Base-by-base conservation (phyloP, 352 stramenopile species). In the Pythium dissimile region DNA sequence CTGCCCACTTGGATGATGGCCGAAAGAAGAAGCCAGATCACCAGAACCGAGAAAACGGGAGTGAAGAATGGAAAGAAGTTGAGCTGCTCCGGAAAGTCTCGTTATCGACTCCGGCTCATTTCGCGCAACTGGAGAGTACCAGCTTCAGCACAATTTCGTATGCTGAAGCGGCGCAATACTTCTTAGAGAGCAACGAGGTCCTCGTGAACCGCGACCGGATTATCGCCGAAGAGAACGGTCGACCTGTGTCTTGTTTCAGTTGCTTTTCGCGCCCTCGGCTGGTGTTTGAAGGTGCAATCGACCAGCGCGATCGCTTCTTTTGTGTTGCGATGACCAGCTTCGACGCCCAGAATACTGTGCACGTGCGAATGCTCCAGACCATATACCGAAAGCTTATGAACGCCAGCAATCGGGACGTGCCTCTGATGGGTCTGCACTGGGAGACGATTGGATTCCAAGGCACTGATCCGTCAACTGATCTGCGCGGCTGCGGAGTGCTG, bases 361-460 rank as follows among this genome's bases (percentile, higher is more conserved):
- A 86, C 18, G 62, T 81, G 16, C 32, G 64, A 13, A 73, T 86
- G 41, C 57, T 92, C 11, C 78, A 90, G 67, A 89, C 80, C 12
- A 68, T 92, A 11, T 86, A 91, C 66, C 56, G 59, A 12, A 78
- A 73, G 21, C 53, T 92, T 21, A 68, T 61, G 8, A 67, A 62
- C 44, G 72, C 20, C 1, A 24, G 52, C 11, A 43, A 32, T 11
- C 23, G 34, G 11, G 71, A 84, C 12, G 69, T 84, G 27, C 54
- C 71, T 16, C 71, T 88, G 10, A 77, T 77, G 3, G 85, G 86
- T 15, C 56, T 61, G 13, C 86, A 96, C 58, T 97, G 88, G 89
- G 87, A 96, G 59, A 67, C 73, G 9, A 82, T 97, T 27, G 89
- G 89, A 15, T 97, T 97, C 54, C 89, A 97, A 57, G 89, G 88